Base-by-base conservation (phyloP, 352 stramenopile genomes). In the Ophiocytium majus region DNA sequence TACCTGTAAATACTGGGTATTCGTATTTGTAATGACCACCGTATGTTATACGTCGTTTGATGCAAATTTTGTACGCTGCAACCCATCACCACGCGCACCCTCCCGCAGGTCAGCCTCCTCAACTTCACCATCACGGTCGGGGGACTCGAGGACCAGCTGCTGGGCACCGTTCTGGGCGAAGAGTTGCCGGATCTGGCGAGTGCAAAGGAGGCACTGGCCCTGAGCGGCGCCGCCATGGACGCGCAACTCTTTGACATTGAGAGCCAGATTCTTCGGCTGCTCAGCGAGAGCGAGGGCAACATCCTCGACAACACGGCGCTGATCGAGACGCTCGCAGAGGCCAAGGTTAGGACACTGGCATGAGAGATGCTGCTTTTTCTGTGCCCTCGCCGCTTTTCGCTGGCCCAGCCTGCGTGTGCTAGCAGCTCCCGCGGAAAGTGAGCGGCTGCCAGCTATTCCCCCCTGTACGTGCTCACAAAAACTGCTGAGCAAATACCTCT, bases 71-170 rank as follows among this genome's bases (percentile, higher is more conserved):
- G n/a, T n/a, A n/a, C n/a, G n/a, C n/a, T n/a, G n/a, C n/a, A n/a
- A n/a, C n/a, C n/a, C n/a, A n/a, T n/a, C n/a, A n/a, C n/a, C 43
- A 5, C 43, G 5, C 43, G 5, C 43, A 5, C 28, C 36, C 75
- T 31, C 36, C 9, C 9, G 37, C 75, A 97, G 89, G 94, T 97
- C 43, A 89, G 82, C 10, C 37, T 97, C 28, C 86, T 97, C 0
- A 97, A 97, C 84, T 97, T 97, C 83, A 97, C 94, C 0, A 96
- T 97, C 87, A 97, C 94, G 10, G 93, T 95, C 89, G 94, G 94
- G 75, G 94, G 94, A 0, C 89, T 97, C 0, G 93, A 97, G 87
- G 94, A 97, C 82, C 94, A 97, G 82, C 83, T 97, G 35, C 90
- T 97, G 0, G 93, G 93, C 74, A 93, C 95, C 34, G 93, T 95